phyloP scores from a whole-genome alignment of 2,329 filamentous ascomycete genomes.

The Trichocomaceae sp. region DNA sequence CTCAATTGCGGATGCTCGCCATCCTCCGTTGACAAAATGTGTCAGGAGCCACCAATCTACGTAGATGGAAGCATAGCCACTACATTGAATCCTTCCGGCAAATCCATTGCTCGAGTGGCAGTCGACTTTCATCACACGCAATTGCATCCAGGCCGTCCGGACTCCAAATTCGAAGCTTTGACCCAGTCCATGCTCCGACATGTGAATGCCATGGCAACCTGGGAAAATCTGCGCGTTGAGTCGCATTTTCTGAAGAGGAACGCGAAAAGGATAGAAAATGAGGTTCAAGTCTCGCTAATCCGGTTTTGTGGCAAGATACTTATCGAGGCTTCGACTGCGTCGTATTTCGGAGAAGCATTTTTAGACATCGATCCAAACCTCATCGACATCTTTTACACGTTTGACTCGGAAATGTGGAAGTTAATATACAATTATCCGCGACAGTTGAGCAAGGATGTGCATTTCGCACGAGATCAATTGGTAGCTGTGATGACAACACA shows the following conservation, averaged over 20 bases:
- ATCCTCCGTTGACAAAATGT: background rate
- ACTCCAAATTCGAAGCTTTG: background rate
- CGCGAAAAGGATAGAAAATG: background rate
- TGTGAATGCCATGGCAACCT: background rate
- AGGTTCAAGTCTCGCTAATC: background rate
- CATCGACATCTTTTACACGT: background rate
- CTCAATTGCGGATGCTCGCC: background rate
- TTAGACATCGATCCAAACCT: background rate
- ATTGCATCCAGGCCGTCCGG: background rate
- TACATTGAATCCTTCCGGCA: background rate
- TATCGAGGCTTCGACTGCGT: background rate
- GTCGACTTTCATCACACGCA: background rate
- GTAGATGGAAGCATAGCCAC: background rate
- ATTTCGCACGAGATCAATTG: background rate
- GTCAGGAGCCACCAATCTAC: background rate
- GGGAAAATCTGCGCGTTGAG: background rate
- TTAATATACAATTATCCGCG: background rate
- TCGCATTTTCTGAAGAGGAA: background rate
- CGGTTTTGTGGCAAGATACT: slow-evolving; percentile 1
- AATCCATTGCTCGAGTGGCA: background rate
- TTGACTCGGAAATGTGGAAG: background rate
- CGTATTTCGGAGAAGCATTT: slow-evolving; percentile 4
- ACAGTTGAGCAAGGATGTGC: background rate
- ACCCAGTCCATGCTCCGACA: background rate
- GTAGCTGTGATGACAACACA: background rate